Base-by-base conservation (phyloP, 495 filamentous ascomycete genomes). In the Glarea lozoyensis region DNA sequence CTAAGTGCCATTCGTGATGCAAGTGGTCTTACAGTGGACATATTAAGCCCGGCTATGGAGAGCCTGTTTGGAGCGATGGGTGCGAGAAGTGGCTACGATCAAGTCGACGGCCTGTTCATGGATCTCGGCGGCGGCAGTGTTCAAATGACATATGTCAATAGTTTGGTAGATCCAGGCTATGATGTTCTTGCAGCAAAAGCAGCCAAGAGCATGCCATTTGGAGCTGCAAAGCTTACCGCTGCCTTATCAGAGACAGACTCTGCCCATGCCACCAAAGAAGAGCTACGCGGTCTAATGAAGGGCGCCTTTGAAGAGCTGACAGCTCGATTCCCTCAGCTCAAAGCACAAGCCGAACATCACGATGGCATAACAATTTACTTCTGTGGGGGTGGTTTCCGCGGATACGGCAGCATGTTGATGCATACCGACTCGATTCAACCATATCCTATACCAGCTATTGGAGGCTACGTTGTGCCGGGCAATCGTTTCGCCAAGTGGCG, bases 71-170 rank as follows among this genome's bases (percentile, higher is more conserved):
- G 89, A 2, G 82, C 88, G 2, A 75, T 86, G 69, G 89, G 89
- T 1, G 80, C 92, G 16, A 79, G 87, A 21, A 88, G 84, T 48
- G 82, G 81, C 10, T 81, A 89, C 40, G 56, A 71, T 21, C 54
- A 68, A 20, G 78, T 86, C 3, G 62, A 69, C 39, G 83, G 86
- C 0, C 62, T 96, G 16, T 82, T 90, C 16, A 82, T 96, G 61
- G 89, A 96, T 56, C 72, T 96, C 0, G 89, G 89, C 2, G 89
- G 89, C 2, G 89, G 89, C 1, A 93, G 86, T 51, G 85, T 87
- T 40, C 89, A 96, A 63, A 79, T 95, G 65, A 87, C 84, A 5
- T 94, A 87, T 73, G 70, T 94, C 56, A 66, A 79, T 37, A 77
- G 81, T 0, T 57, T 65, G 11, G 48, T 50, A 3, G 49, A 45